Evolutionary conservation across 371 early-diverging fungal genomes (phyloP), one percentile per base, ranked within the genome.

Genomic region (Actinomucor elegans): DNA sequence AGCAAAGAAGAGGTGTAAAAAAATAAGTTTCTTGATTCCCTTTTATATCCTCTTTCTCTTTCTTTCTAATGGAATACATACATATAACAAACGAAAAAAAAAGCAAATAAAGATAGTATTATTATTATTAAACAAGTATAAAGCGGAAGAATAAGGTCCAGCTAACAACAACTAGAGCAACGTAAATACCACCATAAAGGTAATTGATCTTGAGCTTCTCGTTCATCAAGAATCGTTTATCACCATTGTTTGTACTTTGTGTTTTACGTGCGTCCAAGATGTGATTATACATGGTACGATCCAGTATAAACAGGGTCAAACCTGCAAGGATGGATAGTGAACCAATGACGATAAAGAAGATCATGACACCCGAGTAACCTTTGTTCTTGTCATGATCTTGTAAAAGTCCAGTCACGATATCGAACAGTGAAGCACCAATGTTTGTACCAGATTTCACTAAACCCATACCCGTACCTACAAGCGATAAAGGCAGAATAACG

Each of bases 391-490:
- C 71, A 1, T 42, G 43, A 53, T 88, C 87, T 52, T 89, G 90
- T 42, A 89, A 61, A 7, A 75, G 57, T 9, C 90, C 90, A 21
- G 83, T 73, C 11, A 76, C 52, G 46, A 88, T 86, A 52, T 89
- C 90, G 38, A 86, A 77, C 5, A 88, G 50, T 0, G 87, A 72
- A 5, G 77, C 70, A 7, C 88, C 88, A 17, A 86, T 77, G 49
- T 88, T 88, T 26, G 73, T 79, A 0, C 77, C 74, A 4, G 84
- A 80, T 61, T 89, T 89, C 66, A 84, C 72, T 11, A 87, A 52
- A 0, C 89, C 88, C 57, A 88, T 69, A 17, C 83, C 89, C 9
- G 89, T 88, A 20, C 89, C 89, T 2, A 89, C 73, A 7, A 80
- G 55, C 8, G 69, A 71, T 10, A 72, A 50, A 0, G 85, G 85